Evolutionary conservation across 2,329 filamentous ascomycete species (phyloP).

Genomic region (Geosmithia putterillii): DNA sequence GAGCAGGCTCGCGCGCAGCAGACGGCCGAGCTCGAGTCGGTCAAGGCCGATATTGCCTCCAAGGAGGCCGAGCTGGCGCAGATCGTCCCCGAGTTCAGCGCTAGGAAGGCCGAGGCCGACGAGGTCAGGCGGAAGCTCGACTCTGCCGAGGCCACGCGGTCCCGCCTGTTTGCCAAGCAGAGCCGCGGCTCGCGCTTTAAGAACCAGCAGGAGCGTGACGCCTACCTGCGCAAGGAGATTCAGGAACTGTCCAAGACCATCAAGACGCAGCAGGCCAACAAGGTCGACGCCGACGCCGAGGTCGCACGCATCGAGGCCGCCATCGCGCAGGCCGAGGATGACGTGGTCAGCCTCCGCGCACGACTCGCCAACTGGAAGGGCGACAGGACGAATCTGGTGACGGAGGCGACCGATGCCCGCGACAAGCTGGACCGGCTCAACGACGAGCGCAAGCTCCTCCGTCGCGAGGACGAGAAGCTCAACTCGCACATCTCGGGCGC

Average conservation of each 20-base stretch:
- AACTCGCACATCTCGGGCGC: conserved; percentile 66
- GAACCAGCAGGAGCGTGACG: conserved; percentile 79
- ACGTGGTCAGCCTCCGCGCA: conserved; percentile 57
- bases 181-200: conserved; percentile 77
- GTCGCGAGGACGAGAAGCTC: conserved; percentile 80
- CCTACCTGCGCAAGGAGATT: conserved; percentile 70
- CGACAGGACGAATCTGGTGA: conserved; percentile 58
- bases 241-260: conserved; percentile 66
- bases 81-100: conserved; percentile 66
- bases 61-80: conserved; percentile 66
- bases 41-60: conserved; percentile 60
- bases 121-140: conserved; percentile 61
- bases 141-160: conserved; percentile 59
- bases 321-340: conserved; percentile 59
- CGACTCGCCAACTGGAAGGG: conserved; percentile 70
- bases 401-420: conserved; percentile 64
- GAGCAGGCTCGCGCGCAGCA: conserved; percentile 62
- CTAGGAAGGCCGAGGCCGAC: conserved; percentile 61
- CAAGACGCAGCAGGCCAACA: conserved; percentile 70
- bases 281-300: conserved; percentile 75
- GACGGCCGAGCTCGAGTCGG: conserved; percentile 56
- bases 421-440: conserved; percentile 67
- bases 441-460: conserved; percentile 78
- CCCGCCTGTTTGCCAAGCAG: conserved; percentile 84
- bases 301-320: conserved; percentile 58